phyloP scores from a whole-genome alignment of 2,329 filamentous ascomycete species.

The Colletotrichum coccodes region DNA sequence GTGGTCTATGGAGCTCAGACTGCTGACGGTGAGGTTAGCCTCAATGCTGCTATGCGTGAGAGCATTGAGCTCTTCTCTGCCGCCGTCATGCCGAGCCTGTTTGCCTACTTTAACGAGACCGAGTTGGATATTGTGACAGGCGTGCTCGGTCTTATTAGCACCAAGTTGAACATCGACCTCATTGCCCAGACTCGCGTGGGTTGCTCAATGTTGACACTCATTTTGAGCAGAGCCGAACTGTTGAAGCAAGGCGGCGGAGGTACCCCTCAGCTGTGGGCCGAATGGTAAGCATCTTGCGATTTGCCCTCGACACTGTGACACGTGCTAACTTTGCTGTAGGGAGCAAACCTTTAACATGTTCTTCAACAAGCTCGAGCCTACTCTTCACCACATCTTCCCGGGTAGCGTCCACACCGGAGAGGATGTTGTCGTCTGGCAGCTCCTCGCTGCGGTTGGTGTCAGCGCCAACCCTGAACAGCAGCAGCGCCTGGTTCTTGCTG shows the following conservation, averaged over 20 bases:
- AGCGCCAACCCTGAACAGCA: conserved; percentile 95
- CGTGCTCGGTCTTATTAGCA: conserved; percentile 84
- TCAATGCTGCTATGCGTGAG: conserved; percentile 84
- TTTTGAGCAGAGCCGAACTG: conserved; percentile 92
- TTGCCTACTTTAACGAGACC: conserved; percentile 91
- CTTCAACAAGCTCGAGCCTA: conserved; percentile 88
- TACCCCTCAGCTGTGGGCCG: conserved; percentile 78
- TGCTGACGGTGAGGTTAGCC: conserved; percentile 73
- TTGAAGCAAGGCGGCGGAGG: conserved; percentile 83
- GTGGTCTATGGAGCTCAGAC: conserved; percentile 87
- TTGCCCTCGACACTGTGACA: background rate
- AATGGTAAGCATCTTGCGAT: conserved; percentile 67
- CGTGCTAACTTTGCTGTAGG: conserved; percentile 52
- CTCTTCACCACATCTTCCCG: conserved; percentile 87
- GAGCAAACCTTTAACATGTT: conserved; percentile 83
- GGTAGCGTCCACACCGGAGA: conserved; percentile 89
- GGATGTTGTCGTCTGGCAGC: conserved; percentile 98
- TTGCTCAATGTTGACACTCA: conserved; percentile 89
- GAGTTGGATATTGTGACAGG: conserved; percentile 91
- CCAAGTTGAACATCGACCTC: conserved; percentile 84
- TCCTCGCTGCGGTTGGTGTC: conserved; percentile 93
- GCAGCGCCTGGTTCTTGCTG: conserved; percentile 90
- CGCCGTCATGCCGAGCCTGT: conserved; percentile 88
- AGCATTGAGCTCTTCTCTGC: conserved; percentile 92
- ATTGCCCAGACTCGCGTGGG: conserved; percentile 90